Evolutionary conservation across 176 grass and related monocot species (phyloP), one percentile per base, ranked within the genome.

Genomic region (Zea luxurians): DNA sequence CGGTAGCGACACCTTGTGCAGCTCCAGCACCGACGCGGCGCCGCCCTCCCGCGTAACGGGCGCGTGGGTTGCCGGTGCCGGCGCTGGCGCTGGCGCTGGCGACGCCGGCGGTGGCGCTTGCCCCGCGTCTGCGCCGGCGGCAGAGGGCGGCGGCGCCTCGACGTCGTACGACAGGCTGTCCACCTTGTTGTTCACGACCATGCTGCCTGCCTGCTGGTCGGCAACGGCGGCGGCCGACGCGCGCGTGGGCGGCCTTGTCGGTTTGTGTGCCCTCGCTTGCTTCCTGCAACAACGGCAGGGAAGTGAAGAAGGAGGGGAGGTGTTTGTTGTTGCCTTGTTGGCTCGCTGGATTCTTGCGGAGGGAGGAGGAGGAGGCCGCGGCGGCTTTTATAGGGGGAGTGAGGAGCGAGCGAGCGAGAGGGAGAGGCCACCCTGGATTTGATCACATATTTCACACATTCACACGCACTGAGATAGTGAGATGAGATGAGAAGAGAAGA

Each of bases 1-100:
- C 71, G 88, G 96, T 84, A 87, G 45, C 27, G 90, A 77, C 15
- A 99, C 96, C 86, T 86, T 93, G 86, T 93, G 96, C 73, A 82
- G 46, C 67, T 99, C 96, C 66, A 76, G 4, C 20, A 73, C 21
- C 3, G 59, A 18, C 62, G 18, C 2, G 2, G 11, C 20, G 57
- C 20, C 7, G 20, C 41, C 12, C 17, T 11, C 52, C 7, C 2
- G 37, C 34, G n/a, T 7, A 40, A 35, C 40, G 54, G 53, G 52
- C 73, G 10, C 10, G 18, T n/a, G 2, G 3, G 46, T 0, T 1
- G 60, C 8, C 27, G 27, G 27, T 27, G 42, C n/a, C 20, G 38
- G 46, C 50, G 43, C 35, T 4, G 16, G 71, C 50, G 43, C 35
- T 4, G 16, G 71, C 7, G 59, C 2, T 7, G 42, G 34, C 12